Conservation (phyloP, 2,329 filamentous ascomycete species). For the Aspergillus glaucus region DNA sequence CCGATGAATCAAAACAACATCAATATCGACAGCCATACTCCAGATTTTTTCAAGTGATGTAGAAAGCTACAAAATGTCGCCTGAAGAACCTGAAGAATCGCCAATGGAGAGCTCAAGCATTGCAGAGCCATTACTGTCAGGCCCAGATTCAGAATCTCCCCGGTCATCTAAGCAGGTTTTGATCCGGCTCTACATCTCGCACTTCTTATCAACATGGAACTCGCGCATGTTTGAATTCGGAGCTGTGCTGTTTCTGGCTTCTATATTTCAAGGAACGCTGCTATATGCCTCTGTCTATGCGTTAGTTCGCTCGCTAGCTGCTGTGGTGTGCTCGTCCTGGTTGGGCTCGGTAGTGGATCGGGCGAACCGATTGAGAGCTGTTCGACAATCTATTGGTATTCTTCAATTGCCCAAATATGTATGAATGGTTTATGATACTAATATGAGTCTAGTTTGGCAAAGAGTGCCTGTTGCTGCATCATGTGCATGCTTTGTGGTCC, state of each 20-base stretch:
- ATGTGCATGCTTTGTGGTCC: slow-evolving; percentile 42
- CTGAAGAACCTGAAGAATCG: background rate
- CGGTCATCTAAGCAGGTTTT: background rate
- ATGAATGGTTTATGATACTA: background rate
- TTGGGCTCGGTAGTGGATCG: slow-evolving; percentile 57
- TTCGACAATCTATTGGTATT: slow-evolving; percentile 46
- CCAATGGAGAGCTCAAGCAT: background rate
- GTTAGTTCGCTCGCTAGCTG: slow-evolving; percentile 52
- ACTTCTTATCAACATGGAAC: slow-evolving; percentile 60
- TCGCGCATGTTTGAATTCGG: slow-evolving; percentile 60
- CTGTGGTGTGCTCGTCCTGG: slow-evolving; percentile 52
- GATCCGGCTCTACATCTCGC: slow-evolving; percentile 48
- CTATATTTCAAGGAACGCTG: slow-evolving; percentile 53
- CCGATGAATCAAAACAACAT: too few species aligned
- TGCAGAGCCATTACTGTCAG: background rate
- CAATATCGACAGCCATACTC: too few species aligned
- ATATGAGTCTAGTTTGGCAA: slow-evolving; percentile 26
- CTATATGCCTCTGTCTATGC: slow-evolving; percentile 66
- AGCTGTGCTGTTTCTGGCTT: slow-evolving; percentile 53
- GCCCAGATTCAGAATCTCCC: background rate
- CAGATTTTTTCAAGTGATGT: background rate
- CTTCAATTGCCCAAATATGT: background rate
- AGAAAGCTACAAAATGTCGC: background rate
- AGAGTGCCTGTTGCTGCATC: slow-evolving; percentile 40
- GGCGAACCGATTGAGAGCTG: slow-evolving; percentile 45